These are phyloP conservation scores for Fallopia convolvulus DNA, from an alignment of 148 eudicot genomes.

Conservation along the genomic window DNA sequence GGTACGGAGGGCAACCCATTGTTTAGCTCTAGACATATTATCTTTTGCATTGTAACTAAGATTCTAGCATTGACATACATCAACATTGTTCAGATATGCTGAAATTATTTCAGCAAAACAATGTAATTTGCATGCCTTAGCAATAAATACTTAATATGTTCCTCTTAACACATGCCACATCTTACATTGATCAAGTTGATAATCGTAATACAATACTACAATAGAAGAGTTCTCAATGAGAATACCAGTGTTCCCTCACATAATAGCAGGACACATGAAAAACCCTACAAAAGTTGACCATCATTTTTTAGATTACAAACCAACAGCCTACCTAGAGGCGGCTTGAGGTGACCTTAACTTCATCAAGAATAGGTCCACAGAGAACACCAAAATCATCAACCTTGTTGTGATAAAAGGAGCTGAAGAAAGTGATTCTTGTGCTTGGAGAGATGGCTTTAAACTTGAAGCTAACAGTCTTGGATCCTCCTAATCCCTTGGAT, in stretches of 20 bases:
- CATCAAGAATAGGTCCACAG: constrained; percentile 77
- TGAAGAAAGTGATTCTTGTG: constrained; percentile 66
- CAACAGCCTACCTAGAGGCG: background rate
- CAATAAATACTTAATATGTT: background rate
- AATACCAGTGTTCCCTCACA: constrained; percentile 1
- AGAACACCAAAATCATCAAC: constrained; percentile 49
- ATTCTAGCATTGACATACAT: background rate
- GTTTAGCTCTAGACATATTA: background rate
- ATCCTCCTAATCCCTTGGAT: constrained; percentile 49
- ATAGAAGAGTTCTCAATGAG: background rate
- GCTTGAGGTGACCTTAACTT: constrained; percentile 40
- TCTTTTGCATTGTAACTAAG: background rate
- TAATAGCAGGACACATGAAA: constrained; percentile 4
- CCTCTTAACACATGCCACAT: background rate
- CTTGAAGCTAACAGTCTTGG: constrained; percentile 29
- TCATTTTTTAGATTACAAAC: background rate
- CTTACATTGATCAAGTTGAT: background rate
- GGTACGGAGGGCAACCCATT: background rate
- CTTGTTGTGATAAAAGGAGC: constrained; percentile 66
- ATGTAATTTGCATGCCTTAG: background rate
- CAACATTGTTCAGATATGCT: background rate
- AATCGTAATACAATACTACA: background rate
- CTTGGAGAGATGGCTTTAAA: constrained; percentile 40
- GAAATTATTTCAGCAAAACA: background rate
- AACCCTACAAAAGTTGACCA: background rate